phyloP scores from a whole-genome alignment of 305 asterid genomes.

The Fraxinus nigra region DNA sequence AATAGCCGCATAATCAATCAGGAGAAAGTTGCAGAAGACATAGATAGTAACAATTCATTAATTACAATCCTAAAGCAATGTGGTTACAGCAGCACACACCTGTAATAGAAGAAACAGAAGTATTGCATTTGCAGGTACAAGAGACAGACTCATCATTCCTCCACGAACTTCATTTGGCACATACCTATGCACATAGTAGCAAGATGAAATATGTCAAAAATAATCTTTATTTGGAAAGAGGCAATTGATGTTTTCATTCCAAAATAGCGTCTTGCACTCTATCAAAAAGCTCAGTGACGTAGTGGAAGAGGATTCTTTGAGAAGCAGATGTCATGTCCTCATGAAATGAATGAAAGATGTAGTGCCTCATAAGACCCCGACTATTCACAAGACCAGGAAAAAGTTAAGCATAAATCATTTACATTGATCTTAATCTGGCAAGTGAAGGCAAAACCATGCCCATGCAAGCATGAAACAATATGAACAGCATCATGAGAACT shows the following conservation, averaged over 20 bases:
- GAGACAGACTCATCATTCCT: slow-evolving; percentile 78
- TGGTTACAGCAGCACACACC: slow-evolving; percentile 41
- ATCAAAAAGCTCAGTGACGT: not conserved
- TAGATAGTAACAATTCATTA: not conserved
- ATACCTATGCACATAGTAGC: slow-evolving; percentile 43
- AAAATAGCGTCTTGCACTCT: not conserved
- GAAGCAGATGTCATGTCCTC: not conserved
- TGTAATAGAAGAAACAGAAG: slow-evolving; percentile 52
- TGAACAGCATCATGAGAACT: slow-evolving; percentile 65
- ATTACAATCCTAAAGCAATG: slow-evolving; percentile 5
- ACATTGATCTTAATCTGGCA: slow-evolving; percentile 90
- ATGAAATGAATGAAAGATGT: not conserved
- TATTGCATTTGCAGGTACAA: slow-evolving; percentile 63
- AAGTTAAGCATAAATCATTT: slow-evolving; percentile 20
- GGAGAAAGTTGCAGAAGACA: not conserved
- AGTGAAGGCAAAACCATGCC: slow-evolving; percentile 85
- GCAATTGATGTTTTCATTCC: not conserved
- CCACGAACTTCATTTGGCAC: slow-evolving; percentile 95
- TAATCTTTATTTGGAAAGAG: not conserved
- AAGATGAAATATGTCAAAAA: slow-evolving; percentile 4
- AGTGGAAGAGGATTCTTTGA: too few species aligned
- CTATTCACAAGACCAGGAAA: not conserved
- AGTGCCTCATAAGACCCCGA: not conserved
- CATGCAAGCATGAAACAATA: slow-evolving; percentile 61
- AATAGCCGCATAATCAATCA: not conserved